Evolutionary conservation across 228 moss, liverwort and hornwort genomes (phyloP).

Genomic region (Sphagnum fallax): DNA sequence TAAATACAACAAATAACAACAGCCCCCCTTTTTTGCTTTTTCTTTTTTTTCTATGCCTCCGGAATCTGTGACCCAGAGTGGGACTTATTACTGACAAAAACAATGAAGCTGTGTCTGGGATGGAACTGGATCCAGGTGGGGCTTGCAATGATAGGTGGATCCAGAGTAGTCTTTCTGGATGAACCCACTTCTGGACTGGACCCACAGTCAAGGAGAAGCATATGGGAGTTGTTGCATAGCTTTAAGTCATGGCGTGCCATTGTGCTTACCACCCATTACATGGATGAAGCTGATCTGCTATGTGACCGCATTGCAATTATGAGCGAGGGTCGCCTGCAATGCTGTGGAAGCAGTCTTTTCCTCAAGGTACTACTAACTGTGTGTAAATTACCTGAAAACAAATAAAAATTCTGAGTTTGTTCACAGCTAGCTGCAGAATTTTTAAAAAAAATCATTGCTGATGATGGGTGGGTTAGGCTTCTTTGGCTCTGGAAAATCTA

Average conservation of each 20-base stretch:
- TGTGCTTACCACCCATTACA: constrained; percentile 86
- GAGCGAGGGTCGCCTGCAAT: constrained; percentile 72
- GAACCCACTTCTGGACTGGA: constrained; percentile 90
- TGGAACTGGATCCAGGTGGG: constrained; percentile 47
- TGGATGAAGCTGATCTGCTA: constrained; percentile 88
- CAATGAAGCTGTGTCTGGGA: no score
- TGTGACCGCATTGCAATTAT: constrained; percentile 94
- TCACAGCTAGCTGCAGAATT: no score
- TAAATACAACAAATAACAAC: no score
- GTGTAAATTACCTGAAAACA: no score
- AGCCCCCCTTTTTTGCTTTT: no score
- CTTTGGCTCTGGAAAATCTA: no score
- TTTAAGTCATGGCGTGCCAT: constrained; percentile 82
- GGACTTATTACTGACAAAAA: no score
- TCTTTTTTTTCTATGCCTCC: no score
- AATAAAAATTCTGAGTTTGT: no score
- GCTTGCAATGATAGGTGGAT: constrained; percentile 81
- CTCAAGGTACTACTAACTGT: constrained; percentile 39
- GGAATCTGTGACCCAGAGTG: no score
- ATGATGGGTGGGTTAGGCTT: no score
- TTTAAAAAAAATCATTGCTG: no score
- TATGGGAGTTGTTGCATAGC: constrained; percentile 80
- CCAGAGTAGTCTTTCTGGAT: constrained; percentile 77
- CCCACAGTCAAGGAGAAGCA: constrained; percentile 72
- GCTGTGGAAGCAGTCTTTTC: constrained; percentile 80